A percentile compares a stretch with the other conserved stretches of the same genome.
Evolutionary conservation across 768 basidiomycete species (phyloP).

Genomic region (Leucogyrophana mollusca): DNA sequence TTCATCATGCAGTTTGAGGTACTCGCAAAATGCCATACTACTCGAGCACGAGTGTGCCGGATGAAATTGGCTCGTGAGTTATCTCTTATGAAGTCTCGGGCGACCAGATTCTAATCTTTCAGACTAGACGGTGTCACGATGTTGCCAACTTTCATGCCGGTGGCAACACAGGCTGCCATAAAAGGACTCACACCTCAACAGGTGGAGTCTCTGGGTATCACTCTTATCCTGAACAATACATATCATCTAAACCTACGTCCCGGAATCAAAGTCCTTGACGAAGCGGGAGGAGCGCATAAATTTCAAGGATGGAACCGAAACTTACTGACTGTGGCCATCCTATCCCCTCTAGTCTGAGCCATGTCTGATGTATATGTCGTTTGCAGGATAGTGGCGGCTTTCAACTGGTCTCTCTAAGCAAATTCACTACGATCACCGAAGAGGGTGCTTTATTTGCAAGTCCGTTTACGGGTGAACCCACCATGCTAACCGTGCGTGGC

Average conservation of each 20-base stretch:
- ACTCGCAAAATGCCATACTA: slow-evolving; percentile 77
- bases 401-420: slow-evolving; percentile 81
- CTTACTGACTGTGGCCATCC: slow-evolving; percentile 66
- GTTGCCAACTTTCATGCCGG: slow-evolving; percentile 92
- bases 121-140: slow-evolving; percentile 72
- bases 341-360: not conserved
- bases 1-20: slow-evolving; percentile 77
- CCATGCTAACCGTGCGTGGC: slow-evolving; percentile 75
- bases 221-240: slow-evolving; percentile 85
- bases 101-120: slow-evolving; percentile 2
- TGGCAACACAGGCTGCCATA: slow-evolving; percentile 89
- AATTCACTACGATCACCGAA: slow-evolving; percentile 84
- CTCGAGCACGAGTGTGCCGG: slow-evolving; percentile 78
- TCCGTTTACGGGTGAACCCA: slow-evolving; percentile 84
- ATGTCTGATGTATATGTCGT: not conserved
- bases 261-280: slow-evolving; percentile 67
- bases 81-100: slow-evolving; percentile 4
- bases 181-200: slow-evolving; percentile 89
- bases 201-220: slow-evolving; percentile 77
- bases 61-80: slow-evolving; percentile 79
- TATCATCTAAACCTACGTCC: slow-evolving; percentile 90
- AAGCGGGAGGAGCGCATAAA: slow-evolving; percentile 82
- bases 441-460: slow-evolving; percentile 84
- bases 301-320: slow-evolving; percentile 90
- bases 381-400: slow-evolving; percentile 86